Percentiles rank a stretch among this genome's conserved stretches.
These are phyloP conservation scores for Suillus cothurnatus DNA, from an alignment of 768 basidiomycete species.

Conservation along the genomic window DNA sequence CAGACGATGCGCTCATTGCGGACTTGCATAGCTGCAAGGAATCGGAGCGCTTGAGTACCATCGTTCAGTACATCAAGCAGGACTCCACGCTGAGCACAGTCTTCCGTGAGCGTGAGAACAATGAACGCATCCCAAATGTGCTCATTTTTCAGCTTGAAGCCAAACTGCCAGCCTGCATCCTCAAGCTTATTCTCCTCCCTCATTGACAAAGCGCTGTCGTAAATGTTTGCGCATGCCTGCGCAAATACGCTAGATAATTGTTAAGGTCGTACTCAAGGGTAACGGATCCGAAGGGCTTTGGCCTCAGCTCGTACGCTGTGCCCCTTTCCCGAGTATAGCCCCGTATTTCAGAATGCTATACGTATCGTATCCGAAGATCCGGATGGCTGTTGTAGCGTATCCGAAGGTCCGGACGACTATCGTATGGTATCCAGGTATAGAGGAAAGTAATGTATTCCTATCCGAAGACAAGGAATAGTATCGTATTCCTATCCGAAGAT, in stretches of 20 bases:
- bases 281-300: no score
- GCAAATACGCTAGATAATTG: not conserved
- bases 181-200: not conserved
- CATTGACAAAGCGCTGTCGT: not conserved
- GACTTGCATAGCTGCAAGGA: slow-evolving; percentile 18
- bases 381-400: no score
- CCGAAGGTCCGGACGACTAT: no score
- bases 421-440: no score
- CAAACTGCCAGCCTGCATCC: slow-evolving; percentile 8
- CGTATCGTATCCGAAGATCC: no score
- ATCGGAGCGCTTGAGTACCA: slow-evolving; percentile 25
- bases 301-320: no score
- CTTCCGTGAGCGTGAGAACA: slow-evolving; percentile 26
- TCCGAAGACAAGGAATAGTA: no score
- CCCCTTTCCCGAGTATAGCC: no score
- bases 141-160: slow-evolving; percentile 14
- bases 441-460: no score
- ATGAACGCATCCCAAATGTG: slow-evolving; percentile 29
- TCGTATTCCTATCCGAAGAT: no score
- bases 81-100: slow-evolving; percentile 11
- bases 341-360: no score
- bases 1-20: not conserved
- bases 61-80: slow-evolving; percentile 26
- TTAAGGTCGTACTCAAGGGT: no score
- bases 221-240: not conserved